Evolutionary conservation across 805 yeast genomes (phyloP), one percentile per base, ranked within the genome.

Genomic region (Priceomyces fermenticarens): DNA sequence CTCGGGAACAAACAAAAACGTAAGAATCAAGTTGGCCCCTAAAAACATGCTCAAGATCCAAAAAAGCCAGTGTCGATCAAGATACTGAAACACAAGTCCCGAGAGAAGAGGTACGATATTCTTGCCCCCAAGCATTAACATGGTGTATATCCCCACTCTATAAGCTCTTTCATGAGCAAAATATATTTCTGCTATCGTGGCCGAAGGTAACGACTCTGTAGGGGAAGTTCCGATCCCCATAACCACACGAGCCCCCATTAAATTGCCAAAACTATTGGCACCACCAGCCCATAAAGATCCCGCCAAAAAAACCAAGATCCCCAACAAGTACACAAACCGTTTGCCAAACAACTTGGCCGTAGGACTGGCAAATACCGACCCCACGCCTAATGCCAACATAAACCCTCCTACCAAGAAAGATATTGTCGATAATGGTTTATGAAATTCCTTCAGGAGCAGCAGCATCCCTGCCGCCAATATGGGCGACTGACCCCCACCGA

Each of bases 401-500:
- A 68, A 72, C 1, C 70, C 77, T 20, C 85, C 84, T 5, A 79
- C 83, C 2, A 79, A 61, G 48, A 73, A 80, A 1, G 83, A 67
- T 11, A 77, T 57, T 2, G 62, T 64, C 12, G 73, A 50, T 16
- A 70, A 53, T 4, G 75, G 51, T 30, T 62, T 65, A 45, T 64
- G 45, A 49, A 78, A 80, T 49, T 78, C 77, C 2, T 23, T 42
- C 28, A 62, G 58, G 40, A 80, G 53, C 3, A 50, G 44, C 10
- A 66, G 47, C 62, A 77, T 64, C 1, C 80, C 85, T 1, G 84
- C 78, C 0, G 85, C 83, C 41, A 80, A 60, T 30, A 80, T 60
- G 3, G 85, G 78, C 3, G 81, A 72, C 57, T 76, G 81, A 26
- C 85, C 85, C 25, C 85, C 85, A 3, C 80, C 79, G 9, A 80